phyloP scores from a whole-genome alignment of 768 basidiomycete genomes.

The Podaxis sp. region DNA sequence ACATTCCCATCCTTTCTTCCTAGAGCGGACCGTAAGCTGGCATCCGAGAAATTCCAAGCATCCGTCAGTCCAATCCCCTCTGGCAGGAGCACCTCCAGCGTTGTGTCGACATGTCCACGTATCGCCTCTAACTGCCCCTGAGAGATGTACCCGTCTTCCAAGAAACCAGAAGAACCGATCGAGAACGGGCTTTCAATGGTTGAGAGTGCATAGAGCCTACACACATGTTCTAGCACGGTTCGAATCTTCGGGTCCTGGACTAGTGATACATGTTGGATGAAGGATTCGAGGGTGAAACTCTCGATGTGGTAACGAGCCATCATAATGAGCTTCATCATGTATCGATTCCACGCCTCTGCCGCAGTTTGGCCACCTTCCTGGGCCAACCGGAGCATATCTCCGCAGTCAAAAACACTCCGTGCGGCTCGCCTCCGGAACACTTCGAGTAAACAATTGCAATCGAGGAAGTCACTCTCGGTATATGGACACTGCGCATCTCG shows the following conservation, averaged over 20 bases:
- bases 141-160: conserved; percentile 24
- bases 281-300: conserved; percentile 21
- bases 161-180: conserved; percentile 20
- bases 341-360: conserved; percentile 23
- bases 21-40: conserved; percentile 21
- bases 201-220: conserved; percentile 23
- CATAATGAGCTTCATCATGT: conserved; percentile 24
- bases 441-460: conserved; percentile 16
- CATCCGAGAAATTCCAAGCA: conserved; percentile 27
- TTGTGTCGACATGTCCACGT: conserved; percentile 14
- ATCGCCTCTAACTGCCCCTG: conserved; percentile 17
- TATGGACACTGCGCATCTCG: neutral
- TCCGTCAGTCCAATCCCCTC: conserved; percentile 25
- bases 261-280: conserved; percentile 15
- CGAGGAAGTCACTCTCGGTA: conserved; percentile 15
- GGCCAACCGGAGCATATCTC: conserved; percentile 14
- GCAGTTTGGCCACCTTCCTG: conserved; percentile 11
- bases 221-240: conserved; percentile 18
- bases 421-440: conserved; percentile 24
- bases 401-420: conserved; percentile 19
- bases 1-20: conserved; percentile 26
- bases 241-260: conserved; percentile 11
- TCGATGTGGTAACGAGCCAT: conserved; percentile 26
- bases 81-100: conserved; percentile 17
- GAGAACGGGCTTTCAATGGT: conserved; percentile 22